phyloP scores from a whole-genome alignment of 345 rosid species.

The Noccaea bulbosa region DNA sequence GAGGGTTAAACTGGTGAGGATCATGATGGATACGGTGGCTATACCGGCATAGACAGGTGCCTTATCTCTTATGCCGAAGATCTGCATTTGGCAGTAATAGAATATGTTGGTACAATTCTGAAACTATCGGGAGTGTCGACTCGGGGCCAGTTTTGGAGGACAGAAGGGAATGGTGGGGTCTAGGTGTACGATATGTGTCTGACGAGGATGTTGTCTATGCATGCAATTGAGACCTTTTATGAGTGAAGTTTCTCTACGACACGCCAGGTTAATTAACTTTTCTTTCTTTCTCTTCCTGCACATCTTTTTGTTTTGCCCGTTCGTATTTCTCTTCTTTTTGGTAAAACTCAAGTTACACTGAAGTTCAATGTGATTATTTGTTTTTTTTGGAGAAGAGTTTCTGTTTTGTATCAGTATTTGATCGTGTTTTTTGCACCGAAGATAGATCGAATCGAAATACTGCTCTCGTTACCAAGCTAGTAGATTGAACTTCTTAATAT shows the following conservation, averaged over 20 bases:
- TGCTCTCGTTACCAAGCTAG: background rate
- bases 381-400: no score
- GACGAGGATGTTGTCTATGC: constrained; percentile 20
- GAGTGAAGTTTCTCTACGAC: constrained; percentile 23
- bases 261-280: constrained; percentile 6
- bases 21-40: constrained; percentile 63
- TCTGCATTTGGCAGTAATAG: constrained; percentile 23
- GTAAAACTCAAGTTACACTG: background rate
- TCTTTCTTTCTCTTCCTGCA: background rate
- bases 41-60: constrained; percentile 48
- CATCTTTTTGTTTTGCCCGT: background rate
- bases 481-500: background rate
- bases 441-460: no score
- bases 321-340: background rate
- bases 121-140: background rate
- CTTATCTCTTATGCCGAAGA: constrained; percentile 5
- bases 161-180: constrained; percentile 1
- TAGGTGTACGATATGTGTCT: constrained; percentile 33
- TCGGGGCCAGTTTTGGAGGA: constrained; percentile 27
- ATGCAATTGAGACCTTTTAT: constrained; percentile 26
- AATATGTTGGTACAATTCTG: constrained; percentile 13
- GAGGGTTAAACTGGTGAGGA: constrained; percentile 64
- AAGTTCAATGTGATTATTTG: background rate
- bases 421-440: no score
- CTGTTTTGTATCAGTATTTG: no score